These are phyloP conservation scores for Caloboletus inedulis DNA, from an alignment of 1,284 basidiomycete species.

Conservation along the genomic window DNA sequence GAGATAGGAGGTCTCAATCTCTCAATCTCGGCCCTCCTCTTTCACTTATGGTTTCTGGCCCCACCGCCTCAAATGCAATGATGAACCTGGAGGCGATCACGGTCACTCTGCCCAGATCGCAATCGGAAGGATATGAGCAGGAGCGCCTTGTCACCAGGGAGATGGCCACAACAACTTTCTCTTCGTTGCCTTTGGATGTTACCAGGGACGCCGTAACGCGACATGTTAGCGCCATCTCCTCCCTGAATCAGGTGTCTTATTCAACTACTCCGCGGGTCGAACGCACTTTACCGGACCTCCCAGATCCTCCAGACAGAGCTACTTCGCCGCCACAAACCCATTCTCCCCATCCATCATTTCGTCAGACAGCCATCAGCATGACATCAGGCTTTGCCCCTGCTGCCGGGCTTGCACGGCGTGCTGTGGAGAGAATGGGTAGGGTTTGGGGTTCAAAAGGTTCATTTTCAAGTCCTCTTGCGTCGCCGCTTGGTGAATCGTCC, in stretches of 20 bases:
- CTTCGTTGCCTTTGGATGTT: conserved; percentile 22
- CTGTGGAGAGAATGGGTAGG: conserved; percentile 70
- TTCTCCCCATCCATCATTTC: conserved; percentile 35
- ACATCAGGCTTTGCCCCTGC: conserved; percentile 62
- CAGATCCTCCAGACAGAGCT: conserved; percentile 27
- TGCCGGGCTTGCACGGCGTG: conserved; percentile 69
- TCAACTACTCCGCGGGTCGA: conserved; percentile 16
- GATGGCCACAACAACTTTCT: conserved; percentile 12
- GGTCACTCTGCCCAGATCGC: conserved; percentile 29
- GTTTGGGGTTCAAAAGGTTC: conserved; percentile 54
- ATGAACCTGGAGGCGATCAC: conserved; percentile 35
- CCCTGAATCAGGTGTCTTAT: conserved; percentile 12
- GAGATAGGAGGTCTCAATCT: conserved; percentile 62
- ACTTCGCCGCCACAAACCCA: conserved; percentile 19
- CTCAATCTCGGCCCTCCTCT: conserved; percentile 45
- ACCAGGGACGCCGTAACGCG: conserved; percentile 8
- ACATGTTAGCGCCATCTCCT: conserved; percentile 17
- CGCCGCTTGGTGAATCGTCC: conserved; percentile 36
- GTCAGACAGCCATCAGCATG: conserved; percentile 70
- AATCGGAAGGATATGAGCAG: conserved; percentile 26
- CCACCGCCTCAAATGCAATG: conserved; percentile 27
- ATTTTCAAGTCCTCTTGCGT: conserved; percentile 39
- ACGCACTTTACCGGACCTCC: conserved; percentile 34
- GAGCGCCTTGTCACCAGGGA: conserved; percentile 26
- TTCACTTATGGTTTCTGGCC: conserved; percentile 29